Conservation (phyloP, 768 basidiomycete species). For the Psilocybe subaeruginosa region DNA sequence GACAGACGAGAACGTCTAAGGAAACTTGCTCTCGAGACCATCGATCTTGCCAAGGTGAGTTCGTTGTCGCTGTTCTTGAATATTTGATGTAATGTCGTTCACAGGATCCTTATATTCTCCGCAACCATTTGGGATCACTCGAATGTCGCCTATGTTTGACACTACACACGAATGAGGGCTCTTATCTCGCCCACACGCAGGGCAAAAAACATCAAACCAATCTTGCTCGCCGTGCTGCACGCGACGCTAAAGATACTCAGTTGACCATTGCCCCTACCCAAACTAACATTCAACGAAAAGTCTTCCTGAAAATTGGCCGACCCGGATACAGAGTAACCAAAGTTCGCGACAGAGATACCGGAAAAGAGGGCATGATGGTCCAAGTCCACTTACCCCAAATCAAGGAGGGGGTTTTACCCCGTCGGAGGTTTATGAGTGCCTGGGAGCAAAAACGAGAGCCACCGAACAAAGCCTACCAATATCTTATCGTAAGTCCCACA, state of each 20-base stretch:
- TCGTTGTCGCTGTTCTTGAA: slow-evolving; percentile 12
- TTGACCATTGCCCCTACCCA: slow-evolving; percentile 87
- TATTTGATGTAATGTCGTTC: slow-evolving; percentile 27
- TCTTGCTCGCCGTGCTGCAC: slow-evolving; percentile 94
- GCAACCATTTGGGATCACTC: slow-evolving; percentile 96
- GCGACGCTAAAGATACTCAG: slow-evolving; percentile 93
- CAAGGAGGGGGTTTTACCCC: slow-evolving; percentile 80
- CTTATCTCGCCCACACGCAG: slow-evolving; percentile 98
- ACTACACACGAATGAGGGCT: slow-evolving; percentile 99
- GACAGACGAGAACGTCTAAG: slow-evolving; percentile 93
- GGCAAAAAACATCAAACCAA: slow-evolving; percentile 99
- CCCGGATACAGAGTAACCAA: slow-evolving; percentile 97
- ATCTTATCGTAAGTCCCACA: slow-evolving; percentile 79
- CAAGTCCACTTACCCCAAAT: slow-evolving; percentile 97
- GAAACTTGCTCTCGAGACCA: slow-evolving; percentile 95
- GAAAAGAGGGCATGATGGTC: slow-evolving; percentile 96
- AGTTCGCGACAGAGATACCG: slow-evolving; percentile 87
- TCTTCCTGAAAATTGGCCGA: slow-evolving; percentile 96
- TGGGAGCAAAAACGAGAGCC: slow-evolving; percentile 97
- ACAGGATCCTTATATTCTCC: slow-evolving; percentile 95
- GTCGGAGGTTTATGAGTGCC: slow-evolving; percentile 93
- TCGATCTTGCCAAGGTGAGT: slow-evolving; percentile 93
- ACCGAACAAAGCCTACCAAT: slow-evolving; percentile 96
- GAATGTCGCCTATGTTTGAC: slow-evolving; percentile 98
- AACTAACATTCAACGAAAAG: slow-evolving; percentile 83